These are phyloP conservation scores for Fusarium albidum DNA, from an alignment of 2,329 filamentous ascomycete genomes.

Conservation along the genomic window DNA sequence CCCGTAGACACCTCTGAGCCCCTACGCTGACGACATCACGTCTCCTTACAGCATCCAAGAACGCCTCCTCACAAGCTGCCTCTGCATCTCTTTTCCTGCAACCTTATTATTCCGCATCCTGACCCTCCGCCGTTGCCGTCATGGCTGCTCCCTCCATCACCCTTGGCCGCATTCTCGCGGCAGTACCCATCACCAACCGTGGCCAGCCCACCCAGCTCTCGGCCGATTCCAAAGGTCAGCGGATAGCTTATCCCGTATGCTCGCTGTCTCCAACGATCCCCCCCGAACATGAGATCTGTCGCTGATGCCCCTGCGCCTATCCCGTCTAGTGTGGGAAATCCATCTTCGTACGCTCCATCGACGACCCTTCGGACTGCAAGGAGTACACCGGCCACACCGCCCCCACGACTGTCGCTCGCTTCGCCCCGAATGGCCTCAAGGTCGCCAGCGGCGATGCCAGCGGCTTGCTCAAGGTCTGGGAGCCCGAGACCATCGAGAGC, in stretches of 20 bases:
- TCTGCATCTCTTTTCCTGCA: slow-evolving; percentile 6
- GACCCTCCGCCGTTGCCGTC: slow-evolving; percentile 7
- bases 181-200: slow-evolving; percentile 82
- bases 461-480: slow-evolving; percentile 91
- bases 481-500: slow-evolving; percentile 81
- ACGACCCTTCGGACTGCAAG: slow-evolving; percentile 82
- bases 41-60: slow-evolving; percentile 10
- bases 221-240: slow-evolving; percentile 86
- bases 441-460: slow-evolving; percentile 89
- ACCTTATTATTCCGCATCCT: neutral
- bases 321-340: slow-evolving; percentile 86
- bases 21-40: slow-evolving; percentile 24
- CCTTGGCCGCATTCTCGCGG: slow-evolving; percentile 79
- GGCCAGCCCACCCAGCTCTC: slow-evolving; percentile 91
- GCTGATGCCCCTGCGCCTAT: slow-evolving; percentile 15
- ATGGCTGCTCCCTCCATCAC: slow-evolving; percentile 58
- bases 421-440: slow-evolving; percentile 94
- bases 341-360: slow-evolving; percentile 93
- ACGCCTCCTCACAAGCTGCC: slow-evolving; percentile 8
- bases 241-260: slow-evolving; percentile 89
- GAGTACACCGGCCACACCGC: slow-evolving; percentile 94
- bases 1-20: slow-evolving; percentile 1
- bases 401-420: slow-evolving; percentile 89
- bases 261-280: slow-evolving; percentile 20
- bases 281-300: neutral